Evolutionary conservation across 2,329 filamentous ascomycete species (phyloP), one percentile per base, ranked within the genome.

Genomic region (Sclerotinia nivalis): DNA sequence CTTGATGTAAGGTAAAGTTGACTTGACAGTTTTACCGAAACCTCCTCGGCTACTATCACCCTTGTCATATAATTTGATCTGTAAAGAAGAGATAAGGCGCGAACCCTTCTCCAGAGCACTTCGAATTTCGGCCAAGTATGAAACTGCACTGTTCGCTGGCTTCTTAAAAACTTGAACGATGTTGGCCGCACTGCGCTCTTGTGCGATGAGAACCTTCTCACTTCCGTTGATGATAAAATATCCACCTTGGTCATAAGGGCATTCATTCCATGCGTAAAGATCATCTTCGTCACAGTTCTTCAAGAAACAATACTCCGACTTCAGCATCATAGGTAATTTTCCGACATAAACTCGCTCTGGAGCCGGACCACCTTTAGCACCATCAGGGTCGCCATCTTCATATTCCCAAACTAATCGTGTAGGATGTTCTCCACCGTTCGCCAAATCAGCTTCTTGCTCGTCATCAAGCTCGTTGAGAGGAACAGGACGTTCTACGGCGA

Each of bases 111-210:
- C 96, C 12, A 98, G 88, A 1, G 96, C 95, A 81, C 94, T 97
- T 82, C 96, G 88, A 76, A 99, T 97, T 81, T 99, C 96, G 18
- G 96, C 96, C 34, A 95, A 91, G 80, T 96, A 97, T 1, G 93
- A 94, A 73, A 93, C 97, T 13, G 93, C 92, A 74, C 93, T 95
- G n/a, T 93, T 93, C 75, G 90, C 88, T 0, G 95, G 93, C 84
- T 99, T 99, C 83, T 97, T 95, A 88, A 99, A 99, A 40, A 99
- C 95, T 82, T 99, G 96, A 7, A 99, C 96, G 71, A 98, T 99
- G 79, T 99, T 99, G 78, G 95, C 96, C 54, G 96, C 96, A 79
- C 94, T 97, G 72, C 96, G 91, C 81, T 99, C 96, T 80, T 99
- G 96, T 1, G 96, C 96, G 77, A 99, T 99, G 75, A 99, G 83